These are phyloP conservation scores for Kluyveromyces siamensis DNA, from an alignment of 805 yeast species.

Conservation along the genomic window DNA sequence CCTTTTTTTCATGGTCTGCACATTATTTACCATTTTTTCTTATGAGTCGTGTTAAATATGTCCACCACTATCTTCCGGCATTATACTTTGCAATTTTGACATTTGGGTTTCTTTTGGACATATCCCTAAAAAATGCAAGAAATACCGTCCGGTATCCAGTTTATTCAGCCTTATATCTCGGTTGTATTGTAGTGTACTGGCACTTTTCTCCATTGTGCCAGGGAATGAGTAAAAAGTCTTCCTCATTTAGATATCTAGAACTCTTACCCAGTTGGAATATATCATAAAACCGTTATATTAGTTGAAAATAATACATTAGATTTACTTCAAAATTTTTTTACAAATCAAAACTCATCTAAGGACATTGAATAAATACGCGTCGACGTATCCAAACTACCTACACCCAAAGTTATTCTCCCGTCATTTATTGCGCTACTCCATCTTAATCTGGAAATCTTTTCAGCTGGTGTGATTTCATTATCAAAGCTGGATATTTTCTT, in stretches of 20 bases:
- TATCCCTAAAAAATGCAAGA: slow-evolving; percentile 15
- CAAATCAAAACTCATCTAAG: background rate
- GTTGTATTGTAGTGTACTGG: slow-evolving; percentile 48
- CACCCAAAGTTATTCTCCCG: slow-evolving; percentile 38
- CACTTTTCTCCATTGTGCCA: slow-evolving; percentile 61
- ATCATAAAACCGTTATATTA: slow-evolving; percentile 7
- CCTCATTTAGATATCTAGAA: slow-evolving; percentile 41
- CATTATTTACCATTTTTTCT: slow-evolving; percentile 83
- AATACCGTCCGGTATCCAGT: slow-evolving; percentile 23
- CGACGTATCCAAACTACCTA: slow-evolving; percentile 60
- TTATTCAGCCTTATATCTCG: slow-evolving; percentile 38
- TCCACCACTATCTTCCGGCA: slow-evolving; percentile 95
- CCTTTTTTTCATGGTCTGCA: slow-evolving; percentile 83
- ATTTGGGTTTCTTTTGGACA: slow-evolving; percentile 28
- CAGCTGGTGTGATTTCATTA: slow-evolving; percentile 44
- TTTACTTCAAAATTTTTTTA: background rate
- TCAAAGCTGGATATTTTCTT: slow-evolving; percentile 29
- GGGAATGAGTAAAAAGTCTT: slow-evolving; percentile 62
- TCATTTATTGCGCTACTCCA: slow-evolving; percentile 36
- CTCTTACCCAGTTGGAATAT: slow-evolving; percentile 52
- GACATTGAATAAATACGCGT: slow-evolving; percentile 29
- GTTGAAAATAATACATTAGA: background rate
- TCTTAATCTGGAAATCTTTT: slow-evolving; percentile 48
- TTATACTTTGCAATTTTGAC: slow-evolving; percentile 86
- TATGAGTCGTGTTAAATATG: slow-evolving; percentile 95